These are phyloP conservation scores for Cladobotryum protrusum DNA, from an alignment of 2,329 filamentous ascomycete genomes.

Conservation along the genomic window DNA sequence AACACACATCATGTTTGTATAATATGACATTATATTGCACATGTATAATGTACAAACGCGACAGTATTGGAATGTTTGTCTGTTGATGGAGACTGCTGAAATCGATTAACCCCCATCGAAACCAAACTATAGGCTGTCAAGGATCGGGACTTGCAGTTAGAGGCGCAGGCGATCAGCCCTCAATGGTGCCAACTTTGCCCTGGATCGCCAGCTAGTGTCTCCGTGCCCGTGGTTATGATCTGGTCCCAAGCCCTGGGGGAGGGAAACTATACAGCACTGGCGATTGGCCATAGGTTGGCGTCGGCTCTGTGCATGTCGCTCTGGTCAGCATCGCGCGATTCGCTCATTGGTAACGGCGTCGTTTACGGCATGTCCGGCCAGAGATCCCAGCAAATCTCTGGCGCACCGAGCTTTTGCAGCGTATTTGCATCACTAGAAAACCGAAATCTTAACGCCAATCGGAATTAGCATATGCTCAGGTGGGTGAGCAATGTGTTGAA, in stretches of 20 bases:
- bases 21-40: too few relatives aligned
- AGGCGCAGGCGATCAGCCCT: constrained; percentile 6
- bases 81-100: too few relatives aligned
- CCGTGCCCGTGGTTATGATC: constrained; percentile 5
- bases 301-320: constrained; percentile 5
- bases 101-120: too few relatives aligned
- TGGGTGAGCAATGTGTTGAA: too few relatives aligned
- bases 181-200: constrained; percentile 4
- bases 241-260: background rate
- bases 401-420: background rate
- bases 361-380: constrained; percentile 2
- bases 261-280: constrained; percentile 1
- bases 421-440: too few relatives aligned
- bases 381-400: constrained; percentile 8
- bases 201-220: constrained; percentile 12
- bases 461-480: too few relatives aligned
- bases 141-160: background rate
- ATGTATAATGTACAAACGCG: too few relatives aligned
- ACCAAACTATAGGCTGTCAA: background rate
- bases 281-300: constrained; percentile 7
- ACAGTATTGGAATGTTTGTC: too few relatives aligned
- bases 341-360: background rate
- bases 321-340: background rate
- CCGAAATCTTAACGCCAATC: too few relatives aligned
- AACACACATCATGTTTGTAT: too few relatives aligned